phyloP scores from a whole-genome alignment of 306 rosid species.

The Lathyrus oleraceus region DNA sequence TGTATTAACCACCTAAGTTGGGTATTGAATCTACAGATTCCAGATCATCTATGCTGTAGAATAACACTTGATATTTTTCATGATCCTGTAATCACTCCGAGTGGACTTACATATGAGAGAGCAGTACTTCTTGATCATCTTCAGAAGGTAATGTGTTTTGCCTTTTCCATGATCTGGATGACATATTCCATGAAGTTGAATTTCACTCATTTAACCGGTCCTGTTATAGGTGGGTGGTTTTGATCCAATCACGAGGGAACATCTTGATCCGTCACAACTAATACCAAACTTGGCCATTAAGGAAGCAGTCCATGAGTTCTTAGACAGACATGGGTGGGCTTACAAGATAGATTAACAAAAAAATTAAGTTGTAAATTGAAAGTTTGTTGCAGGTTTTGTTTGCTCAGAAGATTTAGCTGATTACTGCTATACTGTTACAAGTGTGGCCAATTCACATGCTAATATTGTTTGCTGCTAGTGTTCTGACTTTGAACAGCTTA shows the following conservation, averaged over 20 bases:
- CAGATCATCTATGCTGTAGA: constrained; percentile 85
- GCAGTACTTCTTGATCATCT: constrained; percentile 87
- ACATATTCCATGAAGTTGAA: neutral
- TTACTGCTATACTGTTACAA: neutral
- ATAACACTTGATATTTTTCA: constrained; percentile 84
- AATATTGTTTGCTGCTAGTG: constrained; percentile 9
- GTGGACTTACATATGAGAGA: constrained; percentile 90
- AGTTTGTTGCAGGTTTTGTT: constrained; percentile 14
- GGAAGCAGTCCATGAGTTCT: constrained; percentile 82
- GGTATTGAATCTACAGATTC: constrained; percentile 59
- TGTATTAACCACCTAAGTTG: constrained; percentile 13
- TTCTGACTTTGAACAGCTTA: constrained; percentile 17
- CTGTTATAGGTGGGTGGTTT: constrained; percentile 71
- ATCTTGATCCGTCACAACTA: constrained; percentile 57
- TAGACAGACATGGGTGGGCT: constrained; percentile 89
- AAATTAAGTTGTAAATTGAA: constrained; percentile 15
- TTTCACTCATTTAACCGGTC: constrained; percentile 16
- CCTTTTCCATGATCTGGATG: constrained; percentile 8
- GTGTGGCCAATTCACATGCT: constrained; percentile 18
- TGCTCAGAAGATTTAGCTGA: constrained; percentile 27
- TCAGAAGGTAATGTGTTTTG: constrained; percentile 58
- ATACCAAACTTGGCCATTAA: constrained; percentile 71
- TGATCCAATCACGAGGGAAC: constrained; percentile 82
- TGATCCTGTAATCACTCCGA: constrained; percentile 93
- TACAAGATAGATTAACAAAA: constrained; percentile 55